Evolutionary conservation across 305 asterid genomes (phyloP), one percentile per base, ranked within the genome.

Genomic region (Stenogyne calaminthoides): DNA sequence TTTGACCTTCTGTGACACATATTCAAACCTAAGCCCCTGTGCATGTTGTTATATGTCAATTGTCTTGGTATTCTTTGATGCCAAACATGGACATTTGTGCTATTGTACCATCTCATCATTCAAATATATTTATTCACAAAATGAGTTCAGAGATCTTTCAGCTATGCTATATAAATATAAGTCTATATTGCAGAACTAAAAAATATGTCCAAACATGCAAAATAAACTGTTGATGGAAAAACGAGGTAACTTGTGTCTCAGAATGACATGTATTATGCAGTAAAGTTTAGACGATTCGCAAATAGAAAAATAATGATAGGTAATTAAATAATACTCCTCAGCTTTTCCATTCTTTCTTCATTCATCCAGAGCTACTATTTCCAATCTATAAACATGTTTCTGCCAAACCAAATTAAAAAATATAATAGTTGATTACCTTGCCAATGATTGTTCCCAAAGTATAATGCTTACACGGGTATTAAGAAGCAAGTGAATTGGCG

Each of bases 1-100:
- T 46, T 61, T 49, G 32, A 70, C 74, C 57, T 56, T 57, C 52
- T 12, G 54, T 69, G 37, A 52, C 40, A 36, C 65, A 27, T 36
- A 68, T 67, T 57, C 46, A 47, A 58, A 68, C 51, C 60, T 66
- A 40, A 29, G 34, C 29, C 44, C 71, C 3, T 62, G 47, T 10
- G 1, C 25, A 29, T 20, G 16, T 32, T 67, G 60, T 37, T n/a
- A 11, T 61, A 18, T 59, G 40, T 12, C 34, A 10, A 44, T 22
- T 20, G 15, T 57, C 58, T n/a, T 20, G 3, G 64, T 22, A 54
- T 55, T 20, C 68, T 57, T 44, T 60, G 18, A 6, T 29, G 44
- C 14, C 39, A 18, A 63, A 25, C 29, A 36, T 14, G 40, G 39
- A n/a, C n/a, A n/a, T n/a, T n/a, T n/a, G n/a, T n/a, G n/a, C n/a